These are phyloP conservation scores for Paecilomyces dactylethromorphus DNA, from an alignment of 2,329 filamentous ascomycete species.

Conservation along the genomic window DNA sequence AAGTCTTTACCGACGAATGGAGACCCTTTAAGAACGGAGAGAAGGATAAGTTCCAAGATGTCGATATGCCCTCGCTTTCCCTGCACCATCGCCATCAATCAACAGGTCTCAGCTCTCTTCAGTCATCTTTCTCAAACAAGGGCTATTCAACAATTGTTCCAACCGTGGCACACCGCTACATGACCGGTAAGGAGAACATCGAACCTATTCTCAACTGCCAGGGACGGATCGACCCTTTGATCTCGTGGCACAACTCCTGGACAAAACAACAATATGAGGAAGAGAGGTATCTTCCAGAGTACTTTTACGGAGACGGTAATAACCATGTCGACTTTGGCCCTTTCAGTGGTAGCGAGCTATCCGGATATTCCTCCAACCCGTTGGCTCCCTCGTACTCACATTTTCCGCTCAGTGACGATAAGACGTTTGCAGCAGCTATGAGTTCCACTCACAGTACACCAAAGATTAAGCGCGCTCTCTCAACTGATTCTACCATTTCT, in stretches of 20 bases:
- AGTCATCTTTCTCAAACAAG: conserved; percentile 10
- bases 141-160: conserved; percentile 6
- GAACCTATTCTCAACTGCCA: conserved; percentile 23
- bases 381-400: conserved; percentile 21
- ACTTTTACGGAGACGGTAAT: conserved; percentile 16
- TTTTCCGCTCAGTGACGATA: conserved; percentile 14
- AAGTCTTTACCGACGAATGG: conserved; percentile 32
- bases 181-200: conserved; percentile 31
- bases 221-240: conserved; percentile 16
- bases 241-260: conserved; percentile 20
- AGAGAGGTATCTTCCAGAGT: conserved; percentile 16
- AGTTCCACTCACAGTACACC: conserved; percentile 10
- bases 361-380: conserved; percentile 26
- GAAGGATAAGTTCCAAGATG: conserved; percentile 6
- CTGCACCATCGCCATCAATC: conserved; percentile 12
- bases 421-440: conserved; percentile 12
- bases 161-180: conserved; percentile 5
- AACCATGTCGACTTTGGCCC: conserved; percentile 14
- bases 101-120: conserved; percentile 4
- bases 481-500: conserved; percentile 28
- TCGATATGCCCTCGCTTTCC: conserved; percentile 12
- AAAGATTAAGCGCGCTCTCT: conserved; percentile 12
- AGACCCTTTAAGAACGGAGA: conserved; percentile 2
- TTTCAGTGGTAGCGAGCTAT: conserved; percentile 18
- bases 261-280: conserved; percentile 12